Conservation (phyloP, 352 stramenopile genomes). For the Phytophthora macrochlamydospora region DNA sequence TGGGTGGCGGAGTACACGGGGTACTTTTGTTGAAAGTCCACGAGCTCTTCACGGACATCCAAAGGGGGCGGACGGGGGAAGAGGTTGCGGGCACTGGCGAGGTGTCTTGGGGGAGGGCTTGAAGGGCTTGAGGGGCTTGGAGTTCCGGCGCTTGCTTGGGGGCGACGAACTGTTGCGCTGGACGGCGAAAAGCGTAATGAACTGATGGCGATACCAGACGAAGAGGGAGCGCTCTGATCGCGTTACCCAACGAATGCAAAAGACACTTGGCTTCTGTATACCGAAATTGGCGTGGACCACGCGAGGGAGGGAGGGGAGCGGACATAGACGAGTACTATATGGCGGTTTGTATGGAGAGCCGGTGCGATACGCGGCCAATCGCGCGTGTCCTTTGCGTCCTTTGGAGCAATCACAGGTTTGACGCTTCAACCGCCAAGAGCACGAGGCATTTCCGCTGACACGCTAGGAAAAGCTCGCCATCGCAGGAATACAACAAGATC, state of each 20-base stretch:
- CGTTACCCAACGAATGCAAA: conserved; percentile 1
- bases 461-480: no score
- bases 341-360: not conserved
- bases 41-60: conserved; percentile 83
- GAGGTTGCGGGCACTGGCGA: not conserved
- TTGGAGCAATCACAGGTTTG: no score
- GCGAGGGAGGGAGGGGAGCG: not conserved
- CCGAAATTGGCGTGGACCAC: conserved; percentile 6
- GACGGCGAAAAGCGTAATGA: conserved; percentile 65
- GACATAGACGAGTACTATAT: conserved; percentile 1
- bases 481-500: no score
- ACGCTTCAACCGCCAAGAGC: not conserved
- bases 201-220: conserved; percentile 70
- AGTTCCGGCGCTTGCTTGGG: conserved; percentile 6
- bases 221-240: conserved; percentile 16
- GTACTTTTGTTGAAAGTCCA: conserved; percentile 90
- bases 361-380: not conserved
- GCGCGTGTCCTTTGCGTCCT: not conserved
- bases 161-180: conserved; percentile 24
- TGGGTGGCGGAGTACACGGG: conserved; percentile 68
- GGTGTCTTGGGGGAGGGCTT: not conserved
- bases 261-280: conserved; percentile 27
- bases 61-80: conserved; percentile 35
- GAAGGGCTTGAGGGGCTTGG: conserved; percentile 16
- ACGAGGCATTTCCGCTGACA: no score